phyloP scores from a whole-genome alignment of 2,329 filamentous ascomycete species.

The Penicillium thymicola region DNA sequence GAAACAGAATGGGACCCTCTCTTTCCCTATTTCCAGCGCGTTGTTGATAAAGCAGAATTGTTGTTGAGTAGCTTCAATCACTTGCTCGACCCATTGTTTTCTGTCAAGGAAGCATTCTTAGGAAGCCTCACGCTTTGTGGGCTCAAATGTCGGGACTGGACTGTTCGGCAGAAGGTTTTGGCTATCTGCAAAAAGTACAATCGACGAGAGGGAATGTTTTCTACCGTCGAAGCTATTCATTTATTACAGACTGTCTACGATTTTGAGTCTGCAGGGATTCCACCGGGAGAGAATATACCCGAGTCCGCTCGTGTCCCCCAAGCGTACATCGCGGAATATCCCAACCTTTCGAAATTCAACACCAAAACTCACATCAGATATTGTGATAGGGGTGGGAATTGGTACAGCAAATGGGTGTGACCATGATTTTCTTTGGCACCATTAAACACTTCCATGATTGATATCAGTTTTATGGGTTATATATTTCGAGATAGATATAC shows the following conservation, averaged over 20 bases:
- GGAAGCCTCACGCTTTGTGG: neutral
- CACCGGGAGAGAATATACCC: neutral
- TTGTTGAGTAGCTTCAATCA: neutral
- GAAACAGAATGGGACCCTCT: conserved; percentile 3
- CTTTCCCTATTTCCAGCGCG: neutral
- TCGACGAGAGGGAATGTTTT: conserved; percentile 2
- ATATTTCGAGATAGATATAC: neutral
- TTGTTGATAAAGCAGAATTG: neutral
- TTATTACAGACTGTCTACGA: neutral
- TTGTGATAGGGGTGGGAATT: neutral
- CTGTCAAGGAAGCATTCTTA: neutral
- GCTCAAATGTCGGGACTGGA: conserved; percentile 3
- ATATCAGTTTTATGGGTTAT: neutral
- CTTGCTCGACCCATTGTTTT: neutral
- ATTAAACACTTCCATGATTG: neutral
- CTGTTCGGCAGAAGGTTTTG: neutral
- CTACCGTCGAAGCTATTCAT: neutral
- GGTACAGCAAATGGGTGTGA: neutral
- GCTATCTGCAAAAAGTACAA: neutral
- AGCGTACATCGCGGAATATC: neutral
- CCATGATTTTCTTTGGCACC: neutral
- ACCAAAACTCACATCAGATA: neutral
- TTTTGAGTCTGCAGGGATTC: neutral
- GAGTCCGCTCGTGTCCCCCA: conserved; percentile 15
- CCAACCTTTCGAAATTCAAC: neutral